Base-by-base conservation (phyloP, 495 filamentous ascomycete species). In the Talaromyces thailandensis region DNA sequence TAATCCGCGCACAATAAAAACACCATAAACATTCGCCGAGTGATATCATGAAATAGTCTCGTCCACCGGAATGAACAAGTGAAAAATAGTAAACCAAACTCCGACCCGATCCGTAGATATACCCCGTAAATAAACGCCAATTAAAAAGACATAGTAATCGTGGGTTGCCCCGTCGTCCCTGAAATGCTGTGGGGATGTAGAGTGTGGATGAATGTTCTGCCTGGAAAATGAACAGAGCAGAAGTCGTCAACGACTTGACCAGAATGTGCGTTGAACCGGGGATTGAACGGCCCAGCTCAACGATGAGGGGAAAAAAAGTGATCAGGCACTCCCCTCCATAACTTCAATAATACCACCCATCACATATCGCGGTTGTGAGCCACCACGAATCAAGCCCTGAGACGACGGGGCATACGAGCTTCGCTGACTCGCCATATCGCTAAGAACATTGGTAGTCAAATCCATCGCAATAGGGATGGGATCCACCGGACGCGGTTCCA, bases 291-390 rank as follows among this genome's bases (percentile, higher is more conserved):
- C 3, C 21, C 43, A 12, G 6, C 16, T 48, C 43, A 48, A 6
- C 31, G 31, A n/a, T n/a, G n/a, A n/a, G n/a, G n/a, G n/a, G 56
- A 58, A 43, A 61, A 11, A 3, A 35, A 11, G 45, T 43, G 9
- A 31, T 66, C 64, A 79, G 25, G 69, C 71, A 26, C 68, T 63
- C 4, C 75, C 77, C 51, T 80, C 77, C 77, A 80, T 77, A n/a
- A 79, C 75, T 66, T 80, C 77, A 62, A 78, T 75, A 28, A 80
- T 80, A 9, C 77, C 77, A 18, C 75, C 75, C 74, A 80, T 78
- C 6, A 80, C 77, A 62, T 74, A 76, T 7, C 71, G 64, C 14
- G 73, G 76, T 60, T 71, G 73, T 55, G 61, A 32, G 43, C n/a
- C 18, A 4, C 26, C 40, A 6, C 57, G 59, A 18, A 61, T 40